Base-by-base conservation (phyloP, 1,284 basidiomycete genomes). In the Fomitopsis pinicola region DNA sequence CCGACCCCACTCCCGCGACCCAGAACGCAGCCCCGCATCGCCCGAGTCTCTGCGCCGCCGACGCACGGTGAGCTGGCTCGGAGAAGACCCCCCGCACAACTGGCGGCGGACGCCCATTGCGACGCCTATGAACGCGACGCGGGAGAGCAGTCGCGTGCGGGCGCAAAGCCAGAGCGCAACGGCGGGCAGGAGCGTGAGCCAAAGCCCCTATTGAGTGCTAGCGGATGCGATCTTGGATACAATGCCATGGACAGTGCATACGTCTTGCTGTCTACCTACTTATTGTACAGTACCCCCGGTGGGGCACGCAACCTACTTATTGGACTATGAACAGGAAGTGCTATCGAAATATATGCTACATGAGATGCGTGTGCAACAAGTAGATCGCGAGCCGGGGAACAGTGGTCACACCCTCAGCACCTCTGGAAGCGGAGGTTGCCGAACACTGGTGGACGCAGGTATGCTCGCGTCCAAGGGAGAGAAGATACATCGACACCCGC, bases 41-140 rank as follows among this genome's bases (percentile, higher is more conserved):
- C 73, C 76, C 5, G 74, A 75, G 26, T 73, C 73, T 5, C 59
- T 64, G 50, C 65, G 72, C 50, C 74, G 80, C 59, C 75, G 76
- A 52, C 73, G 81, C 56, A 75, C 76, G n/a, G 72, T 80, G 62
- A 81, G 77, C 67, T 80, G 77, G 78, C 71, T 80, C 62, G 76
- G 76, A 40, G 76, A 78, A 26, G 76, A 79, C 28, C 57, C 48
- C n/a, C 63, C 57, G 57, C 58, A 57, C 0, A 57, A 55, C 12
- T 8, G 40, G 22, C 55, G 63, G 33, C 57, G 60, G 57, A 63
- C 48, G 12, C 28, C 63, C 46, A 59, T 62, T 33, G 60, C 61
- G 19, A 58, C 63, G 19, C 61, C 66, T 10, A 56, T 45, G 17
- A 30, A 56, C 42, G 58, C 60, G 35, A 68, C 68, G 26, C 44